Conservation (phyloP, 495 filamentous ascomycete genomes). For the Parachaetomium inaequale region DNA sequence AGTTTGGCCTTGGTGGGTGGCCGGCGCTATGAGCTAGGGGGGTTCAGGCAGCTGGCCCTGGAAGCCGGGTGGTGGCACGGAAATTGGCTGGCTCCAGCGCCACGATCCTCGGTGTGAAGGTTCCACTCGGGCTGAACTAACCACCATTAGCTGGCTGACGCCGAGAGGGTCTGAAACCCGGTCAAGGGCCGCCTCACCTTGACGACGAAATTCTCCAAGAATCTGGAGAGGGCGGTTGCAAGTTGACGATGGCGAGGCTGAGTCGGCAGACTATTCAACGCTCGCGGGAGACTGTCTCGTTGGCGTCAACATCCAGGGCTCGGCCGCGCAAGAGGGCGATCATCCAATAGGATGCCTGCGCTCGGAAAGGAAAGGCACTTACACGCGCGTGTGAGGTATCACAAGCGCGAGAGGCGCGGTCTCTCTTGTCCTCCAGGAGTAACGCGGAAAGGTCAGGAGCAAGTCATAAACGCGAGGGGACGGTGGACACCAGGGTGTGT, state of each 20-base stretch:
- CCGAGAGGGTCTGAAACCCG: not conserved
- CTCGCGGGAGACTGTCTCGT: too few relatives aligned
- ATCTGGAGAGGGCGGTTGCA: too few relatives aligned
- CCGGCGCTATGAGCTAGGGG: conserved; percentile 27
- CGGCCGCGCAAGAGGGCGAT: not conserved
- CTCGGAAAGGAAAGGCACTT: conserved; percentile 12
- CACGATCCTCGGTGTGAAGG: conserved; percentile 9
- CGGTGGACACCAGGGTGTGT: not conserved
- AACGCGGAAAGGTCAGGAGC: not conserved
- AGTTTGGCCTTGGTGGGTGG: conserved; percentile 27
- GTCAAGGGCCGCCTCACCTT: not conserved
- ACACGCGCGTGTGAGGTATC: conserved; percentile 1
- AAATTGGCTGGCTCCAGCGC: conserved; percentile 24
- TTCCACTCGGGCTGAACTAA: conserved; percentile 21
- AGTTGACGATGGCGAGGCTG: too few relatives aligned
- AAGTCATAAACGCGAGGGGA: not conserved
- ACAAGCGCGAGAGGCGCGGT: conserved; percentile 4
- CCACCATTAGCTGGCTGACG: conserved; percentile 14
- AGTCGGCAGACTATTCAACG: too few relatives aligned
- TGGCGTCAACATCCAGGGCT: not conserved
- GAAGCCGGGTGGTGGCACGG: conserved; percentile 25
- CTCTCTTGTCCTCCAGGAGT: not conserved
- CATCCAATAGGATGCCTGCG: not conserved
- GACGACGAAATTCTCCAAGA: not conserved
- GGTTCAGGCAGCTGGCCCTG: conserved; percentile 15